These are phyloP conservation scores for Suillus alpinus DNA, from an alignment of 768 basidiomycete genomes.

Conservation along the genomic window DNA sequence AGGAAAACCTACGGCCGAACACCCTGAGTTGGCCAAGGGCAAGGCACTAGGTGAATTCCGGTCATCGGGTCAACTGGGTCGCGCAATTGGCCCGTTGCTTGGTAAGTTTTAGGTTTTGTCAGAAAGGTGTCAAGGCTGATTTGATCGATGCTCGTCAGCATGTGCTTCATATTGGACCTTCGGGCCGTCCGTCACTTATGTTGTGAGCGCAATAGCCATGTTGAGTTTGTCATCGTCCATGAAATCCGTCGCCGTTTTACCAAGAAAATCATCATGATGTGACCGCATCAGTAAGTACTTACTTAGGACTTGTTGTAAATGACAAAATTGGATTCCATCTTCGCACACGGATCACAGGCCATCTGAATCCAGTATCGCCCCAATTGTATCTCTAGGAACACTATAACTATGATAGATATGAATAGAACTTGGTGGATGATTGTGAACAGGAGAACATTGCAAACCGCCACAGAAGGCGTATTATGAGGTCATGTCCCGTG, in stretches of 20 bases:
- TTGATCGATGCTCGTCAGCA: constrained; percentile 40
- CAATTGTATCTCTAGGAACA: not conserved
- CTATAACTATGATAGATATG: not conserved
- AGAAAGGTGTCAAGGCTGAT: constrained; percentile 12
- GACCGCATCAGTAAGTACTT: not conserved
- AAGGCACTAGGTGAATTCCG: constrained; percentile 83
- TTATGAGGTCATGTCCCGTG: not conserved
- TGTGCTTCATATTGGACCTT: constrained; percentile 89
- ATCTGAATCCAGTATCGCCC: not conserved
- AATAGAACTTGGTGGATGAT: not conserved
- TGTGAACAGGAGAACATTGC: not conserved
- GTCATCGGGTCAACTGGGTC: constrained; percentile 91
- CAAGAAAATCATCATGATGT: constrained; percentile 10
- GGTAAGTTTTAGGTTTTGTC: constrained; percentile 44
- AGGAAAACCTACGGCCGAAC: constrained; percentile 51
- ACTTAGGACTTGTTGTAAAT: not conserved
- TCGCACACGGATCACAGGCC: not conserved
- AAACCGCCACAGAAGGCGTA: not conserved
- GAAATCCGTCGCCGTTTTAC: constrained; percentile 39
- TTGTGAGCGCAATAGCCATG: constrained; percentile 64
- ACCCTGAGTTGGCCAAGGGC: constrained; percentile 78
- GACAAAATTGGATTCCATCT: not conserved
- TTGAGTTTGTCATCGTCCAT: constrained; percentile 54
- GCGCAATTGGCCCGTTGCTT: constrained; percentile 89
- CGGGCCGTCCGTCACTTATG: constrained; percentile 78